phyloP scores from a whole-genome alignment of 306 rosid genomes.

The Parietaria judaica region DNA sequence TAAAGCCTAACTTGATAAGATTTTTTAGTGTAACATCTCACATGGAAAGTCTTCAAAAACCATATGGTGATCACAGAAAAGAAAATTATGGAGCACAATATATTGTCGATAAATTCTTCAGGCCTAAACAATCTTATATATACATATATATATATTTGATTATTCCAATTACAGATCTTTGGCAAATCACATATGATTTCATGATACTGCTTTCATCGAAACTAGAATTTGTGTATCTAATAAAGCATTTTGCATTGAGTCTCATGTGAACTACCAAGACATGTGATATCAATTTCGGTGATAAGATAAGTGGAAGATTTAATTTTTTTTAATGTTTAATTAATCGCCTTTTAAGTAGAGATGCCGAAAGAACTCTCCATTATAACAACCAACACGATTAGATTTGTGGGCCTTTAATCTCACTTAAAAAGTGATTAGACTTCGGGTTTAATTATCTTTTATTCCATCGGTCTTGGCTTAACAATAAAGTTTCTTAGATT shows the following conservation, averaged over 20 bases:
- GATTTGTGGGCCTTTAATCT: slow-evolving; percentile 60
- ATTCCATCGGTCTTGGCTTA: not conserved
- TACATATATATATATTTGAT: not conserved
- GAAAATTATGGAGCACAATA: not conserved
- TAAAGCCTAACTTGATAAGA: slow-evolving; percentile 51
- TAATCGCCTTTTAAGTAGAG: slow-evolving; percentile 33
- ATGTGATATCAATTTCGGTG: slow-evolving; percentile 17
- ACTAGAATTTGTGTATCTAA: not conserved
- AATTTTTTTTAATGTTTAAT: slow-evolving; percentile 31
- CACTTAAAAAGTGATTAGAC: slow-evolving; percentile 28
- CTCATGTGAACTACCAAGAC: slow-evolving; percentile 19
- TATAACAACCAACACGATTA: slow-evolving; percentile 89
- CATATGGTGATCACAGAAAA: slow-evolving; percentile 17
- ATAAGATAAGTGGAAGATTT: slow-evolving; percentile 21
- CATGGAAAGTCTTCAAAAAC: slow-evolving; percentile 35
- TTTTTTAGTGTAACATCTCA: slow-evolving; percentile 42
- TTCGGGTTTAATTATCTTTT: slow-evolving; percentile 1
- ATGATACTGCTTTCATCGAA: not conserved
- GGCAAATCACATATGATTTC: not conserved
- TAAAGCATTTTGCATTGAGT: not conserved
- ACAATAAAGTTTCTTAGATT: not conserved
- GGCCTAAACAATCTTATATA: too few species aligned
- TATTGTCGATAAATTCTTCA: not conserved
- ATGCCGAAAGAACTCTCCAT: slow-evolving; percentile 39
- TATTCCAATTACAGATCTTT: not conserved